Base-by-base conservation (phyloP, 805 yeast genomes). In the Wickerhamiella spandovensis region DNA sequence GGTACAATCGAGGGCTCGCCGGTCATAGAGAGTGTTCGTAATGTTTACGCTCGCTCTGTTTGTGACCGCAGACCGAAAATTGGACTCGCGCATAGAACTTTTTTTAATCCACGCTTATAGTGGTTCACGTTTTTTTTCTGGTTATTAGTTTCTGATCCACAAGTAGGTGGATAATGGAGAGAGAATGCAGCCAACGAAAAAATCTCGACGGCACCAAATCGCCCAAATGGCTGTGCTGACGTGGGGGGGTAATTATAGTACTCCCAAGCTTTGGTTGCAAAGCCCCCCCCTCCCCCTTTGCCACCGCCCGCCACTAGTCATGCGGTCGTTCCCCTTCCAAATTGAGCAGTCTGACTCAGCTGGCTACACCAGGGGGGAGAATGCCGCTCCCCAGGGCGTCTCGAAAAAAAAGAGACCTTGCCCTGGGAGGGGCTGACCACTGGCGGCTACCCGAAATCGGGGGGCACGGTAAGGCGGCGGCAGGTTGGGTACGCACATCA, bases 31-130 rank as follows among this genome's bases (percentile, higher is more conserved):
- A 20, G 90, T 80, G 24, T 95, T 78, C 7, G 95, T 82, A 53
- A 90, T 87, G 24, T 89, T 80, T 25, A 89, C 86, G n/a, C 95
- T 88, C 3, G 98, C 97, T 63, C 82, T 76, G 69, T 90, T 92
- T 50, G 80, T 76, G 47, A 81, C 67, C 47, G 87, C 77, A 21
- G 89, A 81, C 61, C 82, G 79, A 69, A 83, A 84, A 68, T 88
- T 88, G 37, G 95, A 79, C 61, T 88, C 95, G 67, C 97, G 79
- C 98, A 88, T 89, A 35, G 39, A 35, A 35, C 39, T 35, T 17
- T 15, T 28, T 28, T 28, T 28, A 28, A 28, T 28, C 32, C 32
- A 28, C 32, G 32, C 32, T 28, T 28, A 9, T 4, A 5, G 12
- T 12, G 32, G 32, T 28, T 28, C 32, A 28, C 32, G 32, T 9